Percentiles rank a stretch among this genome's conserved stretches.
Conservation (phyloP, 495 filamentous ascomycete genomes). For the Daldinia vernicosa region DNA sequence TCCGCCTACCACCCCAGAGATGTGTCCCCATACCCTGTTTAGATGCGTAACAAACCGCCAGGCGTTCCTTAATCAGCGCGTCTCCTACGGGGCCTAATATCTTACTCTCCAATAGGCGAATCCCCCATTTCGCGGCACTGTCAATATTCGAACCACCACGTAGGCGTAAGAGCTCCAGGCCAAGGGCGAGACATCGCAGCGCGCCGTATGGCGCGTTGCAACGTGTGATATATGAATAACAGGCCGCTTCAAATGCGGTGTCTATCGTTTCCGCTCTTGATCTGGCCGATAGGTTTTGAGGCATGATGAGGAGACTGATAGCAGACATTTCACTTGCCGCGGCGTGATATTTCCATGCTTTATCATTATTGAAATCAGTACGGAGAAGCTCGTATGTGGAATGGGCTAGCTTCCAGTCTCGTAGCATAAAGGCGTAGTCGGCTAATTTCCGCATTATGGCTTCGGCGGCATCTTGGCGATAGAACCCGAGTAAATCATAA, state of each 20-base stretch:
- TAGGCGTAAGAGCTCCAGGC: conserved; percentile 81
- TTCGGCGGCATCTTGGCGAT: conserved; percentile 83
- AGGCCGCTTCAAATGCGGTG: conserved; percentile 84
- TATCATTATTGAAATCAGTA: conserved; percentile 89
- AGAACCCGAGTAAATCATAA: conserved; percentile 85
- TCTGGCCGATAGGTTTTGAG: conserved; percentile 73
- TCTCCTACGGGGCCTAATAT: conserved; percentile 77
- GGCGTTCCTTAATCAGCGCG: conserved; percentile 81
- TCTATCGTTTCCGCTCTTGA: conserved; percentile 80
- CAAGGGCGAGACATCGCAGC: conserved; percentile 77
- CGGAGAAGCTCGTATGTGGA: conserved; percentile 89
- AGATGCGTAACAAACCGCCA: conserved; percentile 82
- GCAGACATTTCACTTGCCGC: conserved; percentile 93
- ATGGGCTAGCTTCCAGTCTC: conserved; percentile 93
- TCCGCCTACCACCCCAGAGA: conserved; percentile 71
- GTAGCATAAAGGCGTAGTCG: conserved; percentile 94
- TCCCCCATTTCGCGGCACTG: conserved; percentile 86
- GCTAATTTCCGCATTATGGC: conserved; percentile 91
- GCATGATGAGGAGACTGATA: conserved; percentile 78
- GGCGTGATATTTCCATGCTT: conserved; percentile 95
- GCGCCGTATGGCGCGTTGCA: conserved; percentile 78
- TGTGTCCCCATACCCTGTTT: conserved; percentile 70
- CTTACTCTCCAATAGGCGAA: conserved; percentile 77
- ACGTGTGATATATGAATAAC: conserved; percentile 89
- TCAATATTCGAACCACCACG: conserved; percentile 82